Evolutionary conservation across 225 moss, liverwort and hornwort species (phyloP).

Genomic region (Lunularia cruciata): DNA sequence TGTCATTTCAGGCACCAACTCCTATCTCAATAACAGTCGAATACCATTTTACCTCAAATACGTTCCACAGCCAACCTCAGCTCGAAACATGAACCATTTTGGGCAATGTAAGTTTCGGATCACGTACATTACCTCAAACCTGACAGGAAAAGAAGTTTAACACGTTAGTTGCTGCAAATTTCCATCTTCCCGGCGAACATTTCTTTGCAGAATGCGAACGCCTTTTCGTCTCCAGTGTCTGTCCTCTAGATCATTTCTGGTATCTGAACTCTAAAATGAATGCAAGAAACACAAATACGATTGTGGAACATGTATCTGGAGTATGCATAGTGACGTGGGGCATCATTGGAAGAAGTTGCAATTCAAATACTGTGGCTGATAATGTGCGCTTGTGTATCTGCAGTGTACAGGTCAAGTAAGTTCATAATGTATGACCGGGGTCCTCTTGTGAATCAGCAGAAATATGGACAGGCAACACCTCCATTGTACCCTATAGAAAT

Average conservation of each 20-base stretch:
- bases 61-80: conserved; percentile 35
- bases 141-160: neutral
- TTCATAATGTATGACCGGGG: conserved; percentile 40
- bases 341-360: no score
- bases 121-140: neutral
- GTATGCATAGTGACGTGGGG: no score
- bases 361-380: no score
- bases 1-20: conserved; percentile 21
- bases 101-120: conserved; percentile 30
- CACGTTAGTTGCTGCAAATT: neutral
- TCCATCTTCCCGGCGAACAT: no score
- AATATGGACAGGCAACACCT: conserved; percentile 30
- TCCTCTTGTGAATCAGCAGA: neutral
- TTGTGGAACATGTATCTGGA: no score
- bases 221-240: no score
- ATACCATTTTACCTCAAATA: conserved; percentile 6
- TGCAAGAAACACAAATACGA: no score
- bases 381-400: neutral
- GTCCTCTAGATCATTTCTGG: no score
- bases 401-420: conserved; percentile 22
- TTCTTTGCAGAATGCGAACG: no score
- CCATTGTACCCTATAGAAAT: conserved; percentile 31
- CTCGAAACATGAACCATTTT: conserved; percentile 36
- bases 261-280: no score
- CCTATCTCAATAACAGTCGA: conserved; percentile 14